These are phyloP conservation scores for Inosperma sp. DNA, from an alignment of 768 basidiomycete genomes.

Conservation along the genomic window DNA sequence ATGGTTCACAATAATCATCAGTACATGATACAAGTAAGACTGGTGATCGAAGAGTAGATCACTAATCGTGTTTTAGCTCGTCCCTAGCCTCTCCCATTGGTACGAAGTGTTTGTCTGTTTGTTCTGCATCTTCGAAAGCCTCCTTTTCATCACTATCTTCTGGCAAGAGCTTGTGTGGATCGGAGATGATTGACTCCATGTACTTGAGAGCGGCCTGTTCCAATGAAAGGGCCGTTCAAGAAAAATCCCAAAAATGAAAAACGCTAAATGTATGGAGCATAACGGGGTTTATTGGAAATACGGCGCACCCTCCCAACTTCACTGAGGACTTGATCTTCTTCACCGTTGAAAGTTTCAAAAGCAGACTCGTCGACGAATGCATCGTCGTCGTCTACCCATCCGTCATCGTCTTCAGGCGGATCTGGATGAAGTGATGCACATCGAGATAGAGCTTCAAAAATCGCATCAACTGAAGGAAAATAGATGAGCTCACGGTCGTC, in stretches of 20 bases:
- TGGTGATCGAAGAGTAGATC: no score
- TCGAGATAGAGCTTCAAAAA: conserved; percentile 81
- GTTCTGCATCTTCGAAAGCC: conserved; percentile 12
- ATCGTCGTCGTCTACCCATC: conserved; percentile 50
- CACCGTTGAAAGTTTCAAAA: conserved; percentile 54
- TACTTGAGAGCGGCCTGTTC: conserved; percentile 74
- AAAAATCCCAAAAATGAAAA: conserved; percentile 21
- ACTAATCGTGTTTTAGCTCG: no score
- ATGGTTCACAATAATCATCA: no score
- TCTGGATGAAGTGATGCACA: conserved; percentile 88
- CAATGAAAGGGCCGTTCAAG: conserved; percentile 10
- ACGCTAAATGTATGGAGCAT: conserved; percentile 62
- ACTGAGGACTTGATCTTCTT: conserved; percentile 68
- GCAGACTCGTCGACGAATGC: conserved; percentile 52
- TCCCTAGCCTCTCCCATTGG: no score
- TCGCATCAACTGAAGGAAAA: conserved; percentile 58
- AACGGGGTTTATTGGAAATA: conserved; percentile 75
- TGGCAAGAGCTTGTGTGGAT: conserved; percentile 35
- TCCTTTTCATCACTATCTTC: conserved; percentile 12
- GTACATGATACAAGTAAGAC: no score
- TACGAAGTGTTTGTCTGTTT: conserved; percentile 5
- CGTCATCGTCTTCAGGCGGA: conserved; percentile 43
- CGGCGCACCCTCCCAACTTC: conserved; percentile 93
- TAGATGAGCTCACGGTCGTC: conserved; percentile 3
- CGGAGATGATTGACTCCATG: conserved; percentile 75